phyloP scores from a whole-genome alignment of 2,329 filamentous ascomycete genomes.

The Anthostomella pinea region DNA sequence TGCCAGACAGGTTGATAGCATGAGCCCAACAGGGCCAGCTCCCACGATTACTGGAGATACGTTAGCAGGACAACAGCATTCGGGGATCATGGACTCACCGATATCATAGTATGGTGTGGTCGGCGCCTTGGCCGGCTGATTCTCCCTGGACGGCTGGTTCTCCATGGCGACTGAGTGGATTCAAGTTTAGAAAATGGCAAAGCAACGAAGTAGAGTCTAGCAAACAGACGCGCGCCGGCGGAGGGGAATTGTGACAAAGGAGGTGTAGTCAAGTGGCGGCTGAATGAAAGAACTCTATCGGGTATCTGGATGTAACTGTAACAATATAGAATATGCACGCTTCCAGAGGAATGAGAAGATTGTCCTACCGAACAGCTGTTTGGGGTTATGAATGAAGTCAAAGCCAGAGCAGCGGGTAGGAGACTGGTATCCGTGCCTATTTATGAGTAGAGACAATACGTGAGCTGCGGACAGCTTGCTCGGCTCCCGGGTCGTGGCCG shows the following conservation, averaged over 20 bases:
- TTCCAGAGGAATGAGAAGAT: not conserved
- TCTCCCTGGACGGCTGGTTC: conserved; percentile 25
- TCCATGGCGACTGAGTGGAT: conserved; percentile 19
- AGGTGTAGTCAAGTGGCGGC: not conserved
- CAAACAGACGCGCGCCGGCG: conserved; percentile 2
- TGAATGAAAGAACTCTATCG: conserved; percentile 2
- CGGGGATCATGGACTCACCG: conserved; percentile 30
- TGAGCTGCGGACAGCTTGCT: conserved; percentile 8
- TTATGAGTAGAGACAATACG: conserved; percentile 2
- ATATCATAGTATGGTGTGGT: conserved; percentile 40
- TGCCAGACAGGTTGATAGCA: conserved; percentile 82
- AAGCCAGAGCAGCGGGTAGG: not conserved
- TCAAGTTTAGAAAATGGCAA: conserved; percentile 3
- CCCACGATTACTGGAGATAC: conserved; percentile 71
- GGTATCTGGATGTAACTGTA: conserved; percentile 5
- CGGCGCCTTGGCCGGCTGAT: conserved; percentile 14
- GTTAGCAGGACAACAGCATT: conserved; percentile 19
- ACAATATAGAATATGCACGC: not conserved
- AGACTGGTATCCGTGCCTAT: conserved; percentile 1
- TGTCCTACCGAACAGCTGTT: too few species aligned
- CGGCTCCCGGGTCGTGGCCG: conserved; percentile 5
- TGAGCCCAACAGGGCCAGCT: conserved; percentile 82
- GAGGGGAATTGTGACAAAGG: not conserved
- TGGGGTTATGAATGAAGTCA: not conserved
- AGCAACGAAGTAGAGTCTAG: not conserved